Conservation (phyloP, 2,329 filamentous ascomycete species). For the Zelopaecilomyces penicillatus region DNA sequence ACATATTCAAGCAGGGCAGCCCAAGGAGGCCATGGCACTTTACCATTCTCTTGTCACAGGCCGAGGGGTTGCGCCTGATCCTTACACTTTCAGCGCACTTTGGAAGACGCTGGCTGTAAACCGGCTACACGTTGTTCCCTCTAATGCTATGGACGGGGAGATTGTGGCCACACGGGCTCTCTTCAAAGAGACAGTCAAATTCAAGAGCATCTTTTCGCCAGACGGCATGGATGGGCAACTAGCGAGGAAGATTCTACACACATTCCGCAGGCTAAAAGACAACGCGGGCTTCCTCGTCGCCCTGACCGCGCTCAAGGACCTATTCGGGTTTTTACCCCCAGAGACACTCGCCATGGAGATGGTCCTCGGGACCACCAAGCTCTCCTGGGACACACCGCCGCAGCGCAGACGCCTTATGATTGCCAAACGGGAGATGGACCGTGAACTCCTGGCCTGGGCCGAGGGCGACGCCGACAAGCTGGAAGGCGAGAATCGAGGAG, state of each 20-base stretch:
- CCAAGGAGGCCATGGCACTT: slow-evolving; percentile 44
- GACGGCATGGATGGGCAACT: slow-evolving; percentile 38
- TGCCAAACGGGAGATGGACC: slow-evolving; percentile 35
- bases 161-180: slow-evolving; percentile 29
- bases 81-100: slow-evolving; percentile 60
- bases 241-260: slow-evolving; percentile 41
- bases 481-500: slow-evolving; percentile 25
- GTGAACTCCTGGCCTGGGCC: slow-evolving; percentile 22
- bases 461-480: slow-evolving; percentile 25
- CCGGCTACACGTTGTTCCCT: slow-evolving; percentile 30
- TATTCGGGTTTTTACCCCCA: slow-evolving; percentile 36
- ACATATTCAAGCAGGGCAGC: slow-evolving; percentile 51
- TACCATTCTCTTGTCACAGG: slow-evolving; percentile 46
- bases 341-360: slow-evolving; percentile 41
- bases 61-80: slow-evolving; percentile 48
- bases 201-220: slow-evolving; percentile 35
- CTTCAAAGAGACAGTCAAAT: slow-evolving; percentile 42
- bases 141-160: slow-evolving; percentile 22
- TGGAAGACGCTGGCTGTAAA: slow-evolving; percentile 53
- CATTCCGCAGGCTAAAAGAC: slow-evolving; percentile 39
- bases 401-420: slow-evolving; percentile 33
- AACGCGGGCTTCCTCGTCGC: slow-evolving; percentile 37
- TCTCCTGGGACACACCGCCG: slow-evolving; percentile 33
- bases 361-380: slow-evolving; percentile 34
- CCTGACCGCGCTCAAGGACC: slow-evolving; percentile 32